Base-by-base conservation (phyloP, 352 stramenopile genomes). In the Phytophthora litchii region DNA sequence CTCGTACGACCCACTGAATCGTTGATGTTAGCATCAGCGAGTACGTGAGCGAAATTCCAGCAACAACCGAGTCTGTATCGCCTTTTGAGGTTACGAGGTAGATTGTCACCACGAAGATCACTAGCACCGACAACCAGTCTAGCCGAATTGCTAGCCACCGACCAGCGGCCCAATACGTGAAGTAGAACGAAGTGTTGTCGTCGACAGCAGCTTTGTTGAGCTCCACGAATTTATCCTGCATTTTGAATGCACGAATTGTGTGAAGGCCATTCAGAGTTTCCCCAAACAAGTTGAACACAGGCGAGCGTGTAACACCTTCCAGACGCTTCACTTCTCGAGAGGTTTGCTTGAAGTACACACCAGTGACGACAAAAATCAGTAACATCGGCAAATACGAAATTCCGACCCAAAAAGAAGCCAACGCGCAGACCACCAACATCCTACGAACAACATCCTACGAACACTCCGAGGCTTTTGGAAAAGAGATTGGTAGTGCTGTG, bases 71-170 rank as follows among this genome's bases (percentile, higher is more conserved):
- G 12, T 56, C 45, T 10, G 40, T 59, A 8, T 54, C 34, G 4
- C 38, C 46, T 21, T 54, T 59, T 6, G 91, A 86, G n/a, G 34
- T 40, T 14, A 96, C 80, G 21, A 62, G 54, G 12, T 62, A 62
- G 10, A 62, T 43, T 4, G 58, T 51, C 27, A 69, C 60, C 34
- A 86, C 81, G 9, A 82, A 82, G 32, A 98, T 92, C 45, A 98
- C 46, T 2, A 35, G 4, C 46, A 54, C 46, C 46, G 46, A 54
- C 9, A 91, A 25, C 62, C 63, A 83, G 50, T 89, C 94, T 29
- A 99, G 72, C 3, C 97, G 86, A 45, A 99, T 80, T 7, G 89
- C 95, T 0, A 99, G 75, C 96, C 96, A 99, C 42, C 96, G 96
- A 42, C 70, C 68, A 21, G 70, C 71, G 11, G 65, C 54, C 60